Conservation (phyloP, 768 basidiomycete genomes). For the button mushroom (Agaricus bisporus) region DNA sequence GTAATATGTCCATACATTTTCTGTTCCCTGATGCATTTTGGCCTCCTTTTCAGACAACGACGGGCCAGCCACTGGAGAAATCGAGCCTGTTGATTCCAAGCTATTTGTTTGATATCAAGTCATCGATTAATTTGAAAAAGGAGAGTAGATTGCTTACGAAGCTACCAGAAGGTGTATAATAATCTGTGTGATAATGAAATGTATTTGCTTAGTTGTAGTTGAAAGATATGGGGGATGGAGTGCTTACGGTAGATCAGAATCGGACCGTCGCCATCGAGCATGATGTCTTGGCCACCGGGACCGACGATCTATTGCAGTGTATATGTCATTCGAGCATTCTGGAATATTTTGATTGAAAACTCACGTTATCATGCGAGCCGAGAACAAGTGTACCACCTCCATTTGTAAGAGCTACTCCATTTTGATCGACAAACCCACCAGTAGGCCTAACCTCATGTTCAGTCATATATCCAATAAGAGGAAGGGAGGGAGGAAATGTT, state of each 20-base stretch:
- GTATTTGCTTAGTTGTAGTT: neutral
- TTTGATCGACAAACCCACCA: conserved; percentile 41
- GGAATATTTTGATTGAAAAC: conserved; percentile 4
- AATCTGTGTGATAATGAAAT: conserved; percentile 27
- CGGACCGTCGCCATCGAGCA: conserved; percentile 37
- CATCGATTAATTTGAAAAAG: neutral
- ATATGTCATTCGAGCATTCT: neutral
- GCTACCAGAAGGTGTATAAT: conserved; percentile 41
- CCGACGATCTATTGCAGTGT: conserved; percentile 34
- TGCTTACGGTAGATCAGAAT: conserved; percentile 47
- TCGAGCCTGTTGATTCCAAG: conserved; percentile 42
- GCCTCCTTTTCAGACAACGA: conserved; percentile 13
- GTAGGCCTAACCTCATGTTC: conserved; percentile 23
- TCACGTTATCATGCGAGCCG: conserved; percentile 35
- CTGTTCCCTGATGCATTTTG: neutral
- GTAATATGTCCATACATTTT: neutral
- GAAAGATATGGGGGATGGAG: neutral
- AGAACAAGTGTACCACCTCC: conserved; percentile 52
- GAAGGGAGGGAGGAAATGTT: no score
- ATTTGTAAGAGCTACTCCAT: conserved; percentile 34
- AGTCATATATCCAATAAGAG: no score
- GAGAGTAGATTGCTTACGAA: conserved; percentile 24
- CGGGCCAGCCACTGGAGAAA: conserved; percentile 47
- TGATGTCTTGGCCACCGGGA: conserved; percentile 50
- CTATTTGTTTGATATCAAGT: conserved; percentile 13